These are phyloP conservation scores for Plasmodium gaboni DNA, from an alignment of 169 alveolate genomes.

Conservation along the genomic window DNA sequence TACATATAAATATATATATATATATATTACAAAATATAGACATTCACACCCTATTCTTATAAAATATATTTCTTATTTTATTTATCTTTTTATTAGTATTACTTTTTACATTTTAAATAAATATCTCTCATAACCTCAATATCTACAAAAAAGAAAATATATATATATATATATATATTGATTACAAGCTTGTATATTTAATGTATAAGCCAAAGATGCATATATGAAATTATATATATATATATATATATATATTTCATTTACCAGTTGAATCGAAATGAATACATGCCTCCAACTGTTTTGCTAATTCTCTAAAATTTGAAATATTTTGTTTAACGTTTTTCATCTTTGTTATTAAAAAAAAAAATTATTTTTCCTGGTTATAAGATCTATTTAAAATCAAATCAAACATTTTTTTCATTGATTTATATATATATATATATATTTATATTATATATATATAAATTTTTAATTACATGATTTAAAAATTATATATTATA, in stretches of 20 bases:
- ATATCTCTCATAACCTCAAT: slow-evolving; percentile 70
- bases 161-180: background rate
- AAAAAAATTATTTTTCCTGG: slow-evolving; percentile 2
- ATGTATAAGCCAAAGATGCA: background rate
- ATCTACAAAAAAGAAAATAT: slow-evolving; percentile 42
- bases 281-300: slow-evolving; percentile 70
- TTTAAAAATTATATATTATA: too few relatives aligned
- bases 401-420: background rate
- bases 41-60: too few relatives aligned
- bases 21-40: background rate
- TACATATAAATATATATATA: slow-evolving; percentile 3
- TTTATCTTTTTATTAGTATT: slow-evolving; percentile 13
- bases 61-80: background rate
- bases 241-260: background rate
- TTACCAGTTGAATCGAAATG: slow-evolving; percentile 56
- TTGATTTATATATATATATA: background rate
- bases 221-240: background rate
- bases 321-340: slow-evolving; percentile 54
- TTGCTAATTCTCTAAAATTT: slow-evolving; percentile 64
- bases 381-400: background rate
- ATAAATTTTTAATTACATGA: background rate
- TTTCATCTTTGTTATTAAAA: slow-evolving; percentile 44
- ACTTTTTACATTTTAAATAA: slow-evolving; percentile 71
- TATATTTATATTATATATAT: background rate
- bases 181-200: background rate